Evolutionary conservation across 2,329 filamentous ascomycete genomes (phyloP), one percentile per base, ranked within the genome.

Genomic region (Aspergillus tamarii): DNA sequence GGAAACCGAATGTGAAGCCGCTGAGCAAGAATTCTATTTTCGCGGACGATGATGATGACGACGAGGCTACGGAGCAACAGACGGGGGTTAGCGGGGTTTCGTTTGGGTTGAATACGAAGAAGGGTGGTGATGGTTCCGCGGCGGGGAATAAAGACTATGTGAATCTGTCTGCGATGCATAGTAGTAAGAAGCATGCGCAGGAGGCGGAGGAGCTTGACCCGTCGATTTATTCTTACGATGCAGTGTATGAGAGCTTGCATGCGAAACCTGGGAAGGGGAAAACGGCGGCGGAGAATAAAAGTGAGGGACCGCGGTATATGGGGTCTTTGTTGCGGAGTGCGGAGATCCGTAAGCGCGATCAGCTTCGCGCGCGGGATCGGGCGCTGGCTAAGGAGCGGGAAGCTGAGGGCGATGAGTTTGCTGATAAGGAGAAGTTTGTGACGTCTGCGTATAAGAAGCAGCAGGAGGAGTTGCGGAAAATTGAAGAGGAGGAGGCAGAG

Each of bases 381-480:
- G 72, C 87, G 62, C 71, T 90, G 14, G 84, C 86, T 58, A 83
- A 83, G 63, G 88, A 90, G 71, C 82, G 88, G 32, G 88, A 89
- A 69, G 84, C 83, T 0, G 88, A 90, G 70, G 88, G 87, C n/a
- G 88, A 89, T 56, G 86, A 87, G 64, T 89, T 88, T 64, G 86
- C 83, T 0, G 88, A 89, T 69, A 89, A 89, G 72, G 88, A 90
- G 74, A 88, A 85, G 71, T 90, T 90, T 65, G 88, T 90, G 48
- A 90, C 88, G 1, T 81, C 82, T 1, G 87, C 88, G 41, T 90
- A 90, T 75, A 89, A 88, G 74, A 80, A 81, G 65, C 87, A 89
- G 71, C 87, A 89, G 72, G 87, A 85, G 70, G 88, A 89, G 72
- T 78, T 85, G 64, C 79, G 82, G 61, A 77, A 78, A 62, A 71